Percentiles rank a stretch among this genome's conserved stretches.
Conservation (phyloP, 2,329 filamentous ascomycete genomes). For the Aspergillus sp. region DNA sequence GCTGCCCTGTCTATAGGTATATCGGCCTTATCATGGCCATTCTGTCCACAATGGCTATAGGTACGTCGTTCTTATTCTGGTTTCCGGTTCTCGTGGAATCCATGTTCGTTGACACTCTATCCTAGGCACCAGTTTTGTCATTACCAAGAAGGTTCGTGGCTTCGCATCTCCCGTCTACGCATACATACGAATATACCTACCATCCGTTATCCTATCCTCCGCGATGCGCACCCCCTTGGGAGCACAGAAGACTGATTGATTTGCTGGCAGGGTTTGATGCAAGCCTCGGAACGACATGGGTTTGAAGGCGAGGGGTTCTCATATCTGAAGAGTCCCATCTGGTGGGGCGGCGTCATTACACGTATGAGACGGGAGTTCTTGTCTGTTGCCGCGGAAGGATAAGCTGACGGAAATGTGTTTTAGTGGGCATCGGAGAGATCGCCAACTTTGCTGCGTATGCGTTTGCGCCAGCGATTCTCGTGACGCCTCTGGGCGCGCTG, state of each 20-base stretch:
- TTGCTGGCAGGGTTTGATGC: slow-evolving; percentile 63
- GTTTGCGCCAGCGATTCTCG: slow-evolving; percentile 95
- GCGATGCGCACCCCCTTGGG: too few relatives aligned
- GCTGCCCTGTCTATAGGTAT: slow-evolving; percentile 29
- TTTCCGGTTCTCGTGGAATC: not conserved
- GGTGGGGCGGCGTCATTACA: slow-evolving; percentile 92
- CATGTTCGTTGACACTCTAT: not conserved
- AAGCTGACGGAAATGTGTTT: slow-evolving; percentile 16
- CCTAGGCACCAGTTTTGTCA: slow-evolving; percentile 88
- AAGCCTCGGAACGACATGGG: slow-evolving; percentile 82
- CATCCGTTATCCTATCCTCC: not conserved
- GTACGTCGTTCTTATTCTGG: slow-evolving; percentile 17
- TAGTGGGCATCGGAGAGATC: slow-evolving; percentile 85
- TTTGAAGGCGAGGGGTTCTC: slow-evolving; percentile 95
- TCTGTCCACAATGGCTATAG: slow-evolving; percentile 41
- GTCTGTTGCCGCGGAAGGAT: not conserved
- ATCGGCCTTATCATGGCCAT: slow-evolving; percentile 41
- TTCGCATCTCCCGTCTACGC: slow-evolving; percentile 2
- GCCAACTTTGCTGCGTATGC: slow-evolving; percentile 98
- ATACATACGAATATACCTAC: not conserved
- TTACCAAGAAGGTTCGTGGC: slow-evolving; percentile 82
- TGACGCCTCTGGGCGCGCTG: slow-evolving; percentile 87
- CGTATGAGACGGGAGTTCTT: slow-evolving; percentile 49
- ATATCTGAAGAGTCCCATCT: slow-evolving; percentile 88
- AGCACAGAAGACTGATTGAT: slow-evolving; percentile 5